A percentile compares a stretch with the other conserved stretches of the same genome.
Evolutionary conservation across 495 filamentous ascomycete species (phyloP).

Genomic region (Penicillium ochrochloron): DNA sequence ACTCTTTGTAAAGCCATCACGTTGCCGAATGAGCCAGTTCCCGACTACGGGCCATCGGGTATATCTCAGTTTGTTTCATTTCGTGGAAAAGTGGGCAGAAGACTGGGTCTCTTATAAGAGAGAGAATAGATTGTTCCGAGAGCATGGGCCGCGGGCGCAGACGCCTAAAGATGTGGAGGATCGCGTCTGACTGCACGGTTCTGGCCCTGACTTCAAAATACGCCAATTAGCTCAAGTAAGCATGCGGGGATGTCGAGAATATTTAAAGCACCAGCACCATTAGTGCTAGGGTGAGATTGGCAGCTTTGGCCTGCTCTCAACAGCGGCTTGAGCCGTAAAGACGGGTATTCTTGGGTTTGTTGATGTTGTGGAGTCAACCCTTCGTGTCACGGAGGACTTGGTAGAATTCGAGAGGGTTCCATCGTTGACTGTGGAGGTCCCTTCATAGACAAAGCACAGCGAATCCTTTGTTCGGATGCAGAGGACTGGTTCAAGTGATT

Average conservation of each 20-base stretch:
- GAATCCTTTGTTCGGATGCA: not conserved
- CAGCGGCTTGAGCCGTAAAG: constrained; percentile 43
- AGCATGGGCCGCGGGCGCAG: constrained; percentile 20
- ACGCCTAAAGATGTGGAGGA: constrained; percentile 11
- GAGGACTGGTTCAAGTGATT: not conserved
- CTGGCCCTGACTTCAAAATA: constrained; percentile 10
- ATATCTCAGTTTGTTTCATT: constrained; percentile 39
- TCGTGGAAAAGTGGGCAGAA: constrained; percentile 49
- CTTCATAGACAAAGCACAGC: not conserved
- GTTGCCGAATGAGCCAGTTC: constrained; percentile 29
- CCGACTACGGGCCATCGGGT: constrained; percentile 43
- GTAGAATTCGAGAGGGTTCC: constrained; percentile 31
- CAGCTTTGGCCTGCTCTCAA: not conserved
- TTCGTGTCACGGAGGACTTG: constrained; percentile 39
- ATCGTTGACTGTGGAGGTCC: constrained; percentile 19
- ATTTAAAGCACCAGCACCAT: not conserved
- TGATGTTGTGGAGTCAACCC: constrained; percentile 41
- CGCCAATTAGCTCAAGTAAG: constrained; percentile 14
- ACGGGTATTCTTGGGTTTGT: constrained; percentile 45
- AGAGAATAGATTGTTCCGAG: constrained; percentile 37
- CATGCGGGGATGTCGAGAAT: not conserved
- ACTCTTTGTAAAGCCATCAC: constrained; percentile 28
- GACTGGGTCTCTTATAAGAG: constrained; percentile 44
- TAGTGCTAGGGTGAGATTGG: not conserved
- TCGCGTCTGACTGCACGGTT: constrained; percentile 16